Conservation (phyloP, 2,329 filamentous ascomycete species). For the Monilinia fructigena region DNA sequence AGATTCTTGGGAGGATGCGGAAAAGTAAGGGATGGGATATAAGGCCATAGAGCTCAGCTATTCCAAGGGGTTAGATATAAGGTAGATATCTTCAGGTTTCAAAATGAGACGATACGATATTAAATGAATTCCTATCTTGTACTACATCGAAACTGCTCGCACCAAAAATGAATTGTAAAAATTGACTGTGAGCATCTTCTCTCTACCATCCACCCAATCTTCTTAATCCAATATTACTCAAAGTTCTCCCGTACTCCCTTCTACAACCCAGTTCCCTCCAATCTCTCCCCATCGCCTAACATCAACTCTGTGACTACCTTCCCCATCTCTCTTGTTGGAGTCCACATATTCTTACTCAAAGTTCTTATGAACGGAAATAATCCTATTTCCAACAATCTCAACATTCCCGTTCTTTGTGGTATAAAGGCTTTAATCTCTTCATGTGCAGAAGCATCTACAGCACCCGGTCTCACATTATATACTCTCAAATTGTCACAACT, state of each 20-base stretch:
- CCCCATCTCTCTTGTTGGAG: conserved; percentile 49
- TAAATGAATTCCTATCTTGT: neutral
- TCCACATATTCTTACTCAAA: conserved; percentile 41
- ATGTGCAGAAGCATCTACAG: conserved; percentile 53
- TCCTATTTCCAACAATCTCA: conserved; percentile 28
- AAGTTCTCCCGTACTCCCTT: conserved; percentile 40
- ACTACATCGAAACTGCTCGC: neutral
- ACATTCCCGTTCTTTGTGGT: conserved; percentile 35
- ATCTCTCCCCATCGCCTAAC: conserved; percentile 45
- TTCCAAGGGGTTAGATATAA: neutral
- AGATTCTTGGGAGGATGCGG: neutral
- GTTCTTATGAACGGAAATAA: conserved; percentile 34
- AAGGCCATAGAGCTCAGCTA: neutral
- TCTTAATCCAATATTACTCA: conserved; percentile 45
- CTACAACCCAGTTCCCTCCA: conserved; percentile 43
- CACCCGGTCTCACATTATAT: conserved; percentile 58
- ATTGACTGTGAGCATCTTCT: neutral
- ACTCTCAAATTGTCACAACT: conserved; percentile 50
- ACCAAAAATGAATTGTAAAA: neutral
- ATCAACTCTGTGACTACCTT: conserved; percentile 50
- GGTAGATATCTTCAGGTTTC: neutral
- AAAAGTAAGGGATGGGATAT: neutral
- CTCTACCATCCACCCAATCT: conserved; percentile 39
- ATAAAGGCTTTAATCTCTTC: conserved; percentile 43
- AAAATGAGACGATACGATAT: neutral